Conservation (phyloP, 2,329 filamentous ascomycete genomes). For the Chaetomium olivaceum region DNA sequence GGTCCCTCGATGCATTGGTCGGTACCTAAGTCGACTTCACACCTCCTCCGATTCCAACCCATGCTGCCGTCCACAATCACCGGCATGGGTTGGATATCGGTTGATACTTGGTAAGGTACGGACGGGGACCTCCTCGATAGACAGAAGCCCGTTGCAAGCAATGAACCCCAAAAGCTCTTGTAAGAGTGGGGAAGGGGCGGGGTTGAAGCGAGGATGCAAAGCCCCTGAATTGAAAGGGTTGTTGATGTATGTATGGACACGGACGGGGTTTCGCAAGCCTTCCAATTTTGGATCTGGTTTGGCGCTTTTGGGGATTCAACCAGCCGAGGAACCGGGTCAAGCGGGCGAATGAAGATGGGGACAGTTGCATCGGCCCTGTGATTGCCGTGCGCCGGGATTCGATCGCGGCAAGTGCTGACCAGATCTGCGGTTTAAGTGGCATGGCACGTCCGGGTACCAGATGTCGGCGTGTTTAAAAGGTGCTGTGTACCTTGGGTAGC, state of each 20-base stretch:
- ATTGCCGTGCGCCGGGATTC: slow-evolving; percentile 2
- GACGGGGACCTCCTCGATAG: no score
- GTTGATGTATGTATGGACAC: no score
- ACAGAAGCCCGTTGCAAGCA: no score
- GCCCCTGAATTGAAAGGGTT: background rate
- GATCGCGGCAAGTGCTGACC: slow-evolving; percentile 3
- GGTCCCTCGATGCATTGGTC: no score
- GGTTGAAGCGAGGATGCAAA: background rate
- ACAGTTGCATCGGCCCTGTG: background rate
- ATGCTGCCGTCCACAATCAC: background rate
- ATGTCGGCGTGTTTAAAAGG: background rate
- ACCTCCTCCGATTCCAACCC: background rate
- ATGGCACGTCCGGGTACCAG: background rate
- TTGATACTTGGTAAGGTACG: background rate
- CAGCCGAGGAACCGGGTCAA: background rate
- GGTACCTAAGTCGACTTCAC: no score
- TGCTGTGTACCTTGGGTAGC: no score
- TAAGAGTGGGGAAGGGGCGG: no score
- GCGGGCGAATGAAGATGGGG: background rate
- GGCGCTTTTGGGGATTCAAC: background rate
- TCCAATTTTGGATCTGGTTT: background rate
- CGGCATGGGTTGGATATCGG: background rate
- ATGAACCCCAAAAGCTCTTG: no score
- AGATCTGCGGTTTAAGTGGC: background rate
- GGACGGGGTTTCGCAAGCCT: background rate